Percentiles rank a stretch among this genome's conserved stretches.
Evolutionary conservation across 1,284 basidiomycete genomes (phyloP).

Genomic region (Trichosporon coremiiforme): DNA sequence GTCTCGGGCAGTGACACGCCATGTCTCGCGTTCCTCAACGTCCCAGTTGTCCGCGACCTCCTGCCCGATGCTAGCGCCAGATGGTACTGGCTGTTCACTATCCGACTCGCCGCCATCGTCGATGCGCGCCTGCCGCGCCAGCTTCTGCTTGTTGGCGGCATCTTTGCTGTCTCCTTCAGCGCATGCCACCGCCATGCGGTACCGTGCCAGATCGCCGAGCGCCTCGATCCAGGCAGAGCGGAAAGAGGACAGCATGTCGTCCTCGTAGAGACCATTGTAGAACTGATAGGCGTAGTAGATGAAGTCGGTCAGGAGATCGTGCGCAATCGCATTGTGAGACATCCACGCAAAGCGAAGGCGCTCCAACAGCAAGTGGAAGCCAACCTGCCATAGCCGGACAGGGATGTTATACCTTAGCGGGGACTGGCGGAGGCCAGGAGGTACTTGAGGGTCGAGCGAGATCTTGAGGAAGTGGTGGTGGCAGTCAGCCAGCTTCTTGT

Average conservation of each 20-base stretch:
- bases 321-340: slow-evolving; percentile 46
- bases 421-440: slow-evolving; percentile 81
- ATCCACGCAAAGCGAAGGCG: slow-evolving; percentile 77
- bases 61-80: slow-evolving; percentile 76
- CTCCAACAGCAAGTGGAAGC: slow-evolving; percentile 87
- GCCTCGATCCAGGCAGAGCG: slow-evolving; percentile 90
- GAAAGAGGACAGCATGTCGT: slow-evolving; percentile 70
- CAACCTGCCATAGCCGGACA: slow-evolving; percentile 86
- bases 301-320: slow-evolving; percentile 82
- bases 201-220: slow-evolving; percentile 90
- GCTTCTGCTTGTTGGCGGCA: slow-evolving; percentile 35
- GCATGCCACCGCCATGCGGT: slow-evolving; percentile 83
- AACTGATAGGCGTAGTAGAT: slow-evolving; percentile 94
- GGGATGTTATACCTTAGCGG: slow-evolving; percentile 95
- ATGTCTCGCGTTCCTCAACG: slow-evolving; percentile 88
- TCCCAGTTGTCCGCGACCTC: slow-evolving; percentile 84
- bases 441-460: slow-evolving; percentile 81
- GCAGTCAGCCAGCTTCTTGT: slow-evolving; percentile 70
- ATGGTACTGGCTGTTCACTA: slow-evolving; percentile 36
- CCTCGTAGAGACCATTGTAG: slow-evolving; percentile 86
- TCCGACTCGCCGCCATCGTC: slow-evolving; percentile 35
- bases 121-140: slow-evolving; percentile 31
- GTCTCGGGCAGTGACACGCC: slow-evolving; percentile 83
- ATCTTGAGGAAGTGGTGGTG: slow-evolving; percentile 86
- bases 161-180: background rate